These are phyloP conservation scores for Pichia heedii DNA, from an alignment of 805 yeast genomes.

Conservation along the genomic window DNA sequence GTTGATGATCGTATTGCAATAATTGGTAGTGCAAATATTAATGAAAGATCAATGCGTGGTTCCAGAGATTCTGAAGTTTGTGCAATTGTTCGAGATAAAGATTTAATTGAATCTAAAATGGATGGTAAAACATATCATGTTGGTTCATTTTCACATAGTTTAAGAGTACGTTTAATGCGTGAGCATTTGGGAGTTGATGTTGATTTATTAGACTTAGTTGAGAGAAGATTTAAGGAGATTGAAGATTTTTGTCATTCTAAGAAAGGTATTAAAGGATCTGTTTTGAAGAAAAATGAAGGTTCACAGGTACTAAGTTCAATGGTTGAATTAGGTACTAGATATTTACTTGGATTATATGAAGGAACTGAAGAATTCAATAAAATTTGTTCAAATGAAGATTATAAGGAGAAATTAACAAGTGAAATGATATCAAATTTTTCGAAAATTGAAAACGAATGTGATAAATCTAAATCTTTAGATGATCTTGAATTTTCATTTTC, in stretches of 20 bases:
- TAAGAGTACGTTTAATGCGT: slow-evolving; percentile 87
- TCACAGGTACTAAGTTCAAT: slow-evolving; percentile 46
- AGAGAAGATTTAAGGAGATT: slow-evolving; percentile 51
- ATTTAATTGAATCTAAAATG: slow-evolving; percentile 62
- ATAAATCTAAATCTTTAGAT: slow-evolving; percentile 19
- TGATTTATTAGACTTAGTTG: slow-evolving; percentile 74
- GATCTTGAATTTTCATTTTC: slow-evolving; percentile 33
- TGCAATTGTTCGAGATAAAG: slow-evolving; percentile 76
- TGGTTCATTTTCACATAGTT: slow-evolving; percentile 79
- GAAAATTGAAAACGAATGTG: slow-evolving; percentile 16
- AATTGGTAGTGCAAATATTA: slow-evolving; percentile 95
- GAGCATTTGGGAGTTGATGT: slow-evolving; percentile 95
- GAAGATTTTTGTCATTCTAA: slow-evolving; percentile 36
- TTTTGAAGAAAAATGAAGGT: slow-evolving; percentile 19
- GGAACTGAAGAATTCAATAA: slow-evolving; percentile 24
- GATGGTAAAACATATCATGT: slow-evolving; percentile 75
- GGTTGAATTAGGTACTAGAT: slow-evolving; percentile 68
- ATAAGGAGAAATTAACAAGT: slow-evolving; percentile 15
- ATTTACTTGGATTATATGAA: slow-evolving; percentile 39
- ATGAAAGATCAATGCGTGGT: slow-evolving; percentile 95
- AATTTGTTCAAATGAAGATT: slow-evolving; percentile 5
- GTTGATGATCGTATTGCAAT: slow-evolving; percentile 92
- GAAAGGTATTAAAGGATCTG: slow-evolving; percentile 37
- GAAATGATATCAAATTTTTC: slow-evolving; percentile 15
- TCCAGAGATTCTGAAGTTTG: slow-evolving; percentile 92